Conservation (phyloP, 176 grass and related monocot genomes). For the Phragmites australis region DNA sequence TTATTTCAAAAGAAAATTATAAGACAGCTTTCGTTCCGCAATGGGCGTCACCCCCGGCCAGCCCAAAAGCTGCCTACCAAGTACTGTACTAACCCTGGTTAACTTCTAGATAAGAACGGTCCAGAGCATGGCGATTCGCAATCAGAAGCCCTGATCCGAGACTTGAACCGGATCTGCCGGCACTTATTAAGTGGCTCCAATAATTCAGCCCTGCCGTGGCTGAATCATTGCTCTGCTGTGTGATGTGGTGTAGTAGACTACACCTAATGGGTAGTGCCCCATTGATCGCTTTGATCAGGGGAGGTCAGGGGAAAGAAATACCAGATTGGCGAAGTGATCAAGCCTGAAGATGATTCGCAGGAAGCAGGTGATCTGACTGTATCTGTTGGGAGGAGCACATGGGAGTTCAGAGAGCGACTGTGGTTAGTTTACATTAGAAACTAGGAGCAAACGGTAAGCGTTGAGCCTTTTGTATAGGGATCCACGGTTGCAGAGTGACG, state of each 20-base stretch:
- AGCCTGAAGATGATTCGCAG: not conserved
- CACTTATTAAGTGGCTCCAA: not conserved
- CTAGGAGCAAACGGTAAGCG: not conserved
- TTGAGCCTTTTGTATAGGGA: not conserved
- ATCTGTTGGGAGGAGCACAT: not conserved
- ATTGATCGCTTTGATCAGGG: not conserved
- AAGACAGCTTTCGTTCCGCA: too few species aligned
- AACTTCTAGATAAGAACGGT: slow-evolving; percentile 1
- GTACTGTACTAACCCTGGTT: not conserved
- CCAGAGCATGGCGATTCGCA: not conserved
- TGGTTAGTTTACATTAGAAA: not conserved
- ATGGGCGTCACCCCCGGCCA: too few species aligned
- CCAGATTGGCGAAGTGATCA: not conserved
- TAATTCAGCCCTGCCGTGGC: not conserved
- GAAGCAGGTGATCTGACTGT: not conserved
- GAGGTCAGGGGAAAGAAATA: not conserved
- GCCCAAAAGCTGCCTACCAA: slow-evolving; percentile 18
- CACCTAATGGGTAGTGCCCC: too few species aligned
- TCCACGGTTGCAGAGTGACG: not conserved
- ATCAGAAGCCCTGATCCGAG: not conserved
- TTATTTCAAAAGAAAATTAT: too few species aligned
- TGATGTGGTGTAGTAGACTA: too few species aligned
- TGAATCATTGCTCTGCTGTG: not conserved
- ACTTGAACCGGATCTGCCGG: slow-evolving; percentile 1
- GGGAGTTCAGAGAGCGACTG: slow-evolving; percentile 12